phyloP scores from a whole-genome alignment of 495 filamentous ascomycete genomes.

The Monascus purpureus region DNA sequence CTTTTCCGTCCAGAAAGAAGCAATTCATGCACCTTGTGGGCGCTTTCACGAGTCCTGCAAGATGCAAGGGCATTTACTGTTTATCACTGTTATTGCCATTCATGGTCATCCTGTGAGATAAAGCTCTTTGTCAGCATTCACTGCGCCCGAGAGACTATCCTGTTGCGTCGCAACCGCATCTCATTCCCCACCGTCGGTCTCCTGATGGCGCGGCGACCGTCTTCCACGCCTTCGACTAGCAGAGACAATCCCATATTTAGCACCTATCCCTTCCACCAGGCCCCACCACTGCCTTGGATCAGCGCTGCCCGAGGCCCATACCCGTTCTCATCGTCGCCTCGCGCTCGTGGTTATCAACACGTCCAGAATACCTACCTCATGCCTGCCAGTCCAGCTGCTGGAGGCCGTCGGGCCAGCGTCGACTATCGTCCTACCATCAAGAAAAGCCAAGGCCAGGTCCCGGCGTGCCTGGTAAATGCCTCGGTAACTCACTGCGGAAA shows the following conservation, averaged over 20 bases:
- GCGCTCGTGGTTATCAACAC: slow-evolving; percentile 11
- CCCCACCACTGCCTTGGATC: slow-evolving; percentile 21
- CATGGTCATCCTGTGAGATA: slow-evolving; percentile 3
- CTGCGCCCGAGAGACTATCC: slow-evolving; percentile 1
- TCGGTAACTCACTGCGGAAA: slow-evolving; percentile 94
- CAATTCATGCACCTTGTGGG: no score
- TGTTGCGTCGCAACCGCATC: no score
- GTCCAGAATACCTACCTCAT: slow-evolving; percentile 68
- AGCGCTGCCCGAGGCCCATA: slow-evolving; percentile 16
- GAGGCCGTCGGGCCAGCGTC: slow-evolving; percentile 36
- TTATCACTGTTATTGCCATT: slow-evolving; percentile 11
- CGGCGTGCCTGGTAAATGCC: slow-evolving; percentile 92
- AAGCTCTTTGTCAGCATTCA: slow-evolving; percentile 1
- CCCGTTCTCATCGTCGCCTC: slow-evolving; percentile 15
- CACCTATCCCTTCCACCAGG: slow-evolving; percentile 9
- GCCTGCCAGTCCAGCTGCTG: slow-evolving; percentile 59
- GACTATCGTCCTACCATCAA: slow-evolving; percentile 75
- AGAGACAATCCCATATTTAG: neutral
- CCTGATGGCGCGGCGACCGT: slow-evolving; percentile 18
- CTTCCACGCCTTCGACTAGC: slow-evolving; percentile 12
- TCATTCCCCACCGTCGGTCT: no score
- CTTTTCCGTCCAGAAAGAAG: no score
- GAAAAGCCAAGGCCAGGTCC: slow-evolving; percentile 69
- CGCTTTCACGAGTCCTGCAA: no score
- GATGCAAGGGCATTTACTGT: slow-evolving; percentile 7